Percentiles rank a stretch among this genome's conserved stretches.
Evolutionary conservation across 2,329 filamentous ascomycete genomes (phyloP).

Genomic region (Amauroascus niger): DNA sequence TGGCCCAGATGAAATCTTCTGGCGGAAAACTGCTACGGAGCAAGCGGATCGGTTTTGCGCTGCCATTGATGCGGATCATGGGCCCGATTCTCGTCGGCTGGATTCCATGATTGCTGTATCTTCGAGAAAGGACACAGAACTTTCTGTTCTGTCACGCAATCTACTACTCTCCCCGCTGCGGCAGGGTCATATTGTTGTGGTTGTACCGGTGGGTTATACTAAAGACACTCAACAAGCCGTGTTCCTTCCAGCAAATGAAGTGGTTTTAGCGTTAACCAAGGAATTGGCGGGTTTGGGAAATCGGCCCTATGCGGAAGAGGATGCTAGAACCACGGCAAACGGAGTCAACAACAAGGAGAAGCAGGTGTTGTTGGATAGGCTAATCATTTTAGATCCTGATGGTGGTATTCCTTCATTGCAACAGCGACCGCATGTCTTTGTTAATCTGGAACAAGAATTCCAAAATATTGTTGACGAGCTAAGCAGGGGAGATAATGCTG

Average conservation of each 20-base stretch:
- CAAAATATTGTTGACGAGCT: constrained; percentile 57
- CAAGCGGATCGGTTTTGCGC: constrained; percentile 66
- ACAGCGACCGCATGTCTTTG: constrained; percentile 64
- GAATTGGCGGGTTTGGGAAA: constrained; percentile 62
- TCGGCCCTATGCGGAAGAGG: constrained; percentile 34
- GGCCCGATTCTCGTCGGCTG: constrained; percentile 58
- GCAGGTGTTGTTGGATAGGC: constrained; percentile 61
- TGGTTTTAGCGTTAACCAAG: constrained; percentile 65
- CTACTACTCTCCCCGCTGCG: constrained; percentile 57
- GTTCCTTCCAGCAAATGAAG: constrained; percentile 49
- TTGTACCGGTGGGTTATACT: constrained; percentile 56
- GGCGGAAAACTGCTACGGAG: constrained; percentile 43
- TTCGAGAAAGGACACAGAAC: constrained; percentile 27
- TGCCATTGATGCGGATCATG: constrained; percentile 61
- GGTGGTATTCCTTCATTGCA: constrained; percentile 68
- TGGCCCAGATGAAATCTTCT: constrained; percentile 29
- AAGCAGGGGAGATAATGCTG: constrained; percentile 20
- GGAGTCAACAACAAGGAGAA: constrained; percentile 38
- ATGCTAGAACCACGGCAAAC: constrained; percentile 33
- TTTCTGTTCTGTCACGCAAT: constrained; percentile 35
- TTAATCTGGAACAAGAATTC: constrained; percentile 91
- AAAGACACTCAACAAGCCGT: constrained; percentile 41
- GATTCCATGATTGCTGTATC: constrained; percentile 45
- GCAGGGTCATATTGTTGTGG: constrained; percentile 59
- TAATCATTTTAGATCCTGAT: constrained; percentile 79